Evolutionary conservation across 202 grass and related monocot species (phyloP).

Genomic region (Thinopyrum obtusiflorum): DNA sequence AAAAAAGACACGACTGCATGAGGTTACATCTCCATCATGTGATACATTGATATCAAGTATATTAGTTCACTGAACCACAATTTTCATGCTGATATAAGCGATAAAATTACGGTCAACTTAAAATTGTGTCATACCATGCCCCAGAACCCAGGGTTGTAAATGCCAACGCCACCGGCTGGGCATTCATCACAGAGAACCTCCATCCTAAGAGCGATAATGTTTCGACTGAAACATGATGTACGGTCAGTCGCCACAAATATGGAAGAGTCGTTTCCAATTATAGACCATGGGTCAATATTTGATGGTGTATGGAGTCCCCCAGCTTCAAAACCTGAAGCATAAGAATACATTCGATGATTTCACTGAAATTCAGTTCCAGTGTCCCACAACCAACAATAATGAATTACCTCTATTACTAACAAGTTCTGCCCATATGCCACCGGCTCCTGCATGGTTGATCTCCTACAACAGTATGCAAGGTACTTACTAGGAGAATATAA

Average conservation of each 20-base stretch:
- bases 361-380: not conserved
- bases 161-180: slow-evolving; percentile 67
- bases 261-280: slow-evolving; percentile 62
- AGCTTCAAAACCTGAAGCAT: slow-evolving; percentile 73
- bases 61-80: not conserved
- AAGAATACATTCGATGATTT: not conserved
- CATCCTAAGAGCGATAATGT: slow-evolving; percentile 83
- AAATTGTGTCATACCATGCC: slow-evolving; percentile 72
- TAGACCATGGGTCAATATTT: slow-evolving; percentile 80
- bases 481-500: not conserved
- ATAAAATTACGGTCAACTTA: not conserved
- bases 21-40: not conserved
- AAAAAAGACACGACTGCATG: not conserved
- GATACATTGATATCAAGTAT: not conserved
- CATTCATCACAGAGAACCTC: slow-evolving; percentile 67
- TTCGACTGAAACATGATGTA: slow-evolving; percentile 69
- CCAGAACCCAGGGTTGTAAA: slow-evolving; percentile 92
- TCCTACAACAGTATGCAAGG: slow-evolving; percentile 41
- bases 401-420: slow-evolving; percentile 69
- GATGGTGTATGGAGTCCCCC: slow-evolving; percentile 82
- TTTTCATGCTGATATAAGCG: not conserved
- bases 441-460: slow-evolving; percentile 84
- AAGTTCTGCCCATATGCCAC: slow-evolving; percentile 79
- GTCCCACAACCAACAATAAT: slow-evolving; percentile 2
- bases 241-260: slow-evolving; percentile 65